Evolutionary conservation across 345 rosid genomes (phyloP).

Genomic region (Balakata baccata): DNA sequence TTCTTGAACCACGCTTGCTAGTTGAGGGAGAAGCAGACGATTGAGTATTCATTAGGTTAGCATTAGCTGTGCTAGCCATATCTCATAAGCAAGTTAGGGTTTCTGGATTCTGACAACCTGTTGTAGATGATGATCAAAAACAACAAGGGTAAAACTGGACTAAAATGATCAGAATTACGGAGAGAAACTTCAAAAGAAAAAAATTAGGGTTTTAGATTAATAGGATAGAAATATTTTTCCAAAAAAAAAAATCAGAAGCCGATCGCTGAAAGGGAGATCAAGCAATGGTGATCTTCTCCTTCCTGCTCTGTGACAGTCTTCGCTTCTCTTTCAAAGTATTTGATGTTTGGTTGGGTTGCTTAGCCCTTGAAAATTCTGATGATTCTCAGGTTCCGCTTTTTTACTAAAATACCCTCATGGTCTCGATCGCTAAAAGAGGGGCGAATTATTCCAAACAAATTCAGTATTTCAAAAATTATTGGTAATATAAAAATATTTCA

Average conservation of each 20-base stretch:
- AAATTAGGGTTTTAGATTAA: constrained; percentile 10
- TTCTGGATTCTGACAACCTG: constrained; percentile 3
- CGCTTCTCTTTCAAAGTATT: neutral
- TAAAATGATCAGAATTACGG: neutral
- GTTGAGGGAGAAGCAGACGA: neutral
- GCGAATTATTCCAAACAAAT: no score
- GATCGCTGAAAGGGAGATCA: constrained; percentile 4
- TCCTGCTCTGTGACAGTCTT: neutral
- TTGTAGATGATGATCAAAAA: neutral
- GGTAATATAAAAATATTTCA: no score
- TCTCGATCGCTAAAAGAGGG: no score
- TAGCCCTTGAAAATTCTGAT: constrained; percentile 10
- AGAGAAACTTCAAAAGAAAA: neutral
- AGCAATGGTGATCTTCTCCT: neutral
- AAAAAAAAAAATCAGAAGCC: neutral
- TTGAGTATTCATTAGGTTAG: neutral
- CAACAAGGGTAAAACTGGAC: constrained; percentile 8
- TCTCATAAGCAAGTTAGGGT: neutral
- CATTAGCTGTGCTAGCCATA: neutral
- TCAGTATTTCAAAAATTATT: no score
- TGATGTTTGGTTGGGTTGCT: constrained; percentile 6
- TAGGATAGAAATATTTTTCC: neutral
- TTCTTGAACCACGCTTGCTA: constrained; percentile 1
- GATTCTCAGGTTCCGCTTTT: neutral
- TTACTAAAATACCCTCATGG: neutral